phyloP scores from a whole-genome alignment of 1,284 basidiomycete genomes.

The Uromyces viciae-fabae region DNA sequence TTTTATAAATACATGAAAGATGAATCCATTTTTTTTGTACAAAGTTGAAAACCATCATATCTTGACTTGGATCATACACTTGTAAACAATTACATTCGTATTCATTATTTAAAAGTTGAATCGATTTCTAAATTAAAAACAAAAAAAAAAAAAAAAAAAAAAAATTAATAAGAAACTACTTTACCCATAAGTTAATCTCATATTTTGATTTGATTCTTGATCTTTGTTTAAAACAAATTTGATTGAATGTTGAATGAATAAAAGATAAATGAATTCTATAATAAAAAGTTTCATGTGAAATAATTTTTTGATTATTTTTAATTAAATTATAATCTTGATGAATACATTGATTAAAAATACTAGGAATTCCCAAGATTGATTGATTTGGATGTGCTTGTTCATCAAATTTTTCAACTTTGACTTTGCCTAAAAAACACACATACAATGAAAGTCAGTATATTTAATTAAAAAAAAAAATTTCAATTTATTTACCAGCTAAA shows the following conservation, averaged over 20 bases:
- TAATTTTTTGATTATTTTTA: neutral
- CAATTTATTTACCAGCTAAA: slow-evolving; percentile 23
- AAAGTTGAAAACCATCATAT: slow-evolving; percentile 4
- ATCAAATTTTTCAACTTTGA: slow-evolving; percentile 12
- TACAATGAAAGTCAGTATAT: no score
- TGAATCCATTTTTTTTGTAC: neutral
- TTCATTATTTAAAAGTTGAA: neutral
- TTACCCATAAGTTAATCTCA: neutral
- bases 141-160: neutral
- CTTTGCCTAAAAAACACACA: no score
- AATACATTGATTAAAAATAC: neutral
- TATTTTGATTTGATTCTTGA: neutral
- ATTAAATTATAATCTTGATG: neutral
- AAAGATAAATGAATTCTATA: slow-evolving; percentile 1
- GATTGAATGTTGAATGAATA: no score
- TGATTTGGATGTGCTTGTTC: neutral
- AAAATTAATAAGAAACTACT: neutral
- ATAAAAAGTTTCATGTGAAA: neutral
- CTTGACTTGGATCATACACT: neutral
- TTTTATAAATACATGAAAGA: neutral
- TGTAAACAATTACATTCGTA: slow-evolving; percentile 4
- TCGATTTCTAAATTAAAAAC: neutral
- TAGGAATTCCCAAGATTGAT: neutral
- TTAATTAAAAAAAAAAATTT: no score
- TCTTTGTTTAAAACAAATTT: no score